phyloP scores from a whole-genome alignment of 305 asterid species.

The Euphrasia arctica region DNA sequence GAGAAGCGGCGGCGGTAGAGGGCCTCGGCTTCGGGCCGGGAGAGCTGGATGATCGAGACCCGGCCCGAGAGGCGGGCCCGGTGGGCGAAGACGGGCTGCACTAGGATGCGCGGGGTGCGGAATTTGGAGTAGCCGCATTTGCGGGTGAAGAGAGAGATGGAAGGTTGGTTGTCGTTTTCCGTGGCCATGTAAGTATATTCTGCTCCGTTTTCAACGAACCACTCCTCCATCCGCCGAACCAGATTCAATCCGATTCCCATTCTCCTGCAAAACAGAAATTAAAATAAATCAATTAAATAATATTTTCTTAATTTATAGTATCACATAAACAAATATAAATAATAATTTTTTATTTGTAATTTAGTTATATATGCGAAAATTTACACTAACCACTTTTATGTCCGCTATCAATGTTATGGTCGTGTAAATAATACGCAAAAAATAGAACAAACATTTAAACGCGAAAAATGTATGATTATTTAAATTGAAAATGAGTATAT shows the following conservation, averaged over 20 bases:
- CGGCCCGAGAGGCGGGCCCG: slow-evolving; percentile 34
- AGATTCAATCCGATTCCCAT: slow-evolving; percentile 81
- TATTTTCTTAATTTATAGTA: too few species aligned
- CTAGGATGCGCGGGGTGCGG: slow-evolving; percentile 76
- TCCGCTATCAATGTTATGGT: too few species aligned
- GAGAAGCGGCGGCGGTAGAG: slow-evolving; percentile 67
- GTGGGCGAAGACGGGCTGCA: slow-evolving; percentile 87
- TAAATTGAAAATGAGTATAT: too few species aligned
- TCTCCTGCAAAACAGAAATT: slow-evolving; percentile 42
- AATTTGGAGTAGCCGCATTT: slow-evolving; percentile 82
- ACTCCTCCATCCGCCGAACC: slow-evolving; percentile 56
- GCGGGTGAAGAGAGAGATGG: slow-evolving; percentile 65
- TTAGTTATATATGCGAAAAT: too few species aligned
- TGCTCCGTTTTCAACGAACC: slow-evolving; percentile 79
- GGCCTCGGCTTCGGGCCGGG: slow-evolving; percentile 52
- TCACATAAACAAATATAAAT: too few species aligned
- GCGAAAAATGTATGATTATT: too few species aligned
- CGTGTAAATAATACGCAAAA: too few species aligned
- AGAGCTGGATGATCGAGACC: slow-evolving; percentile 46
- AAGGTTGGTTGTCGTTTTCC: slow-evolving; percentile 75
- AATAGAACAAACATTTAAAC: too few species aligned
- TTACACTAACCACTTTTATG: too few species aligned
- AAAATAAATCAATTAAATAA: too few species aligned
- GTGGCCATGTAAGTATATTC: slow-evolving; percentile 92
- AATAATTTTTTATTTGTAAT: too few species aligned